Evolutionary conservation across 192 early-diverging fungal genomes (phyloP).

Genomic region (Backusella australiensis): DNA sequence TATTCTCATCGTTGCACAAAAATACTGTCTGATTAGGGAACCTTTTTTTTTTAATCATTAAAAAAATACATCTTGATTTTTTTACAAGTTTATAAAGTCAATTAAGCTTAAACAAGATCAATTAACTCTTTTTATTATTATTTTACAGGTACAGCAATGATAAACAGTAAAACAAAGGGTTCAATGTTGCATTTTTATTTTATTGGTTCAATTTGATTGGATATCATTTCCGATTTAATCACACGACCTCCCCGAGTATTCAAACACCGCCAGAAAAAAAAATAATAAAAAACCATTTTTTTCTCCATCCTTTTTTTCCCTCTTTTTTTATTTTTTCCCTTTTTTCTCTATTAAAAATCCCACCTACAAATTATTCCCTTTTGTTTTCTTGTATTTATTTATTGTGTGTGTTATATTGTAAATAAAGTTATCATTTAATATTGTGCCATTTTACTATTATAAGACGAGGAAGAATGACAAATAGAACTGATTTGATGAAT

Average conservation of each 20-base stretch:
- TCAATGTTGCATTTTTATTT: neutral
- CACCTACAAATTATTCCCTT: neutral
- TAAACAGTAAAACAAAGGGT: neutral
- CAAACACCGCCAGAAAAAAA: neutral
- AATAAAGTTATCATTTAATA: neutral
- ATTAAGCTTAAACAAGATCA: neutral
- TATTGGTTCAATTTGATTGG: slow-evolving; percentile 3
- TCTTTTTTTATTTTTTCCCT: neutral
- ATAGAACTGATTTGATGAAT: slow-evolving; percentile 18
- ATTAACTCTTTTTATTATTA: neutral
- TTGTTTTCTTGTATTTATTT: neutral
- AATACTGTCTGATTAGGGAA: neutral
- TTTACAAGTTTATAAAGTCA: neutral
- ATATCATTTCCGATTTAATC: neutral
- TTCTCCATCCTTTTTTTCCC: neutral
- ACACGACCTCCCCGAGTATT: neutral
- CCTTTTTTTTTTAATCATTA: neutral
- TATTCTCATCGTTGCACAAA: neutral
- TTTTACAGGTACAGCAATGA: neutral
- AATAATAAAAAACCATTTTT: neutral
- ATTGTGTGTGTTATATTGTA: neutral
- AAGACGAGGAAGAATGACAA: neutral
- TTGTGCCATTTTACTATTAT: neutral
- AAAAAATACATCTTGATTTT: neutral
- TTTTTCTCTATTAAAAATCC: neutral